phyloP scores from a whole-genome alignment of 306 rosid genomes.

The Malus sylvestris region DNA sequence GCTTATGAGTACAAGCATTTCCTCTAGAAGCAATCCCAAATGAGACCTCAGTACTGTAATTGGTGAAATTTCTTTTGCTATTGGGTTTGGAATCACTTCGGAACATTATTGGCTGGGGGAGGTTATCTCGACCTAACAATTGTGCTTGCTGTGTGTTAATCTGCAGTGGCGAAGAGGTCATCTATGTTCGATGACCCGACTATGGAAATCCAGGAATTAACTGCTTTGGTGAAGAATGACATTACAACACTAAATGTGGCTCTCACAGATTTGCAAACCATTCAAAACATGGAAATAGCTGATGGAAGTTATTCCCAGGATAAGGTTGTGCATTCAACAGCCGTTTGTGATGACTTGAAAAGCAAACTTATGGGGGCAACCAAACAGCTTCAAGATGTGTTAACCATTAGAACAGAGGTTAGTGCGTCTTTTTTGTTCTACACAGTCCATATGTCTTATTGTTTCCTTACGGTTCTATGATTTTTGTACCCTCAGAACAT shows the following conservation, averaged over 20 bases:
- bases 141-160: neutral
- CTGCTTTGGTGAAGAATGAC: conserved; percentile 69
- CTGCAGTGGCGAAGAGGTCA: conserved; percentile 79
- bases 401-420: conserved; percentile 85
- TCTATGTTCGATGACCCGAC: conserved; percentile 85
- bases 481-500: conserved; percentile 45
- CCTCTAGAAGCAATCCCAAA: too few species aligned
- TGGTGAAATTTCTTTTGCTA: neutral
- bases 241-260: conserved; percentile 78
- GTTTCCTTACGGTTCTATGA: neutral
- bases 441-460: neutral
- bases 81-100: neutral
- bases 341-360: conserved; percentile 87
- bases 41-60: neutral
- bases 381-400: conserved; percentile 70
- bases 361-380: conserved; percentile 81
- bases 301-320: conserved; percentile 78
- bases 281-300: conserved; percentile 64
- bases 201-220: conserved; percentile 73
- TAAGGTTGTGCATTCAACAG: conserved; percentile 69
- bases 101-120: neutral
- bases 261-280: conserved; percentile 66
- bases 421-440: neutral
- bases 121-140: neutral
- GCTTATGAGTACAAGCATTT: too few species aligned